Base-by-base conservation (phyloP, 2,329 filamentous ascomycete genomes). In the Dactylonectria estremocensis region DNA sequence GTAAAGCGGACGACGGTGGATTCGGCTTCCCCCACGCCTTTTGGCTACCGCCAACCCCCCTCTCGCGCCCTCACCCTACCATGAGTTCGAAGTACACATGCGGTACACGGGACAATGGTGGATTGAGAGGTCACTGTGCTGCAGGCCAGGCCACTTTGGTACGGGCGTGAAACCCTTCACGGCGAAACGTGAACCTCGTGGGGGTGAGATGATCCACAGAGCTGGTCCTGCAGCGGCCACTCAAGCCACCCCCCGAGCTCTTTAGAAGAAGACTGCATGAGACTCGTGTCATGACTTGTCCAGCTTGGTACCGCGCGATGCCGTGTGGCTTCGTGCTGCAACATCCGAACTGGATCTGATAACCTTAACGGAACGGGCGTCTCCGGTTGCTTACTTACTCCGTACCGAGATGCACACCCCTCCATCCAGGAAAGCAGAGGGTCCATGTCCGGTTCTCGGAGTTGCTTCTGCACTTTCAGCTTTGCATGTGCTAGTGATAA, bases 331-430 rank as follows among this genome's bases (percentile, higher is more conserved):
- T 64, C 46, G 24, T 53, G 40, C 40, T 43, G 53, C 48, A 33
- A 49, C 48, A 46, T 43, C 45, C 62, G 66, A 64, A 61, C 72
- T 74, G 74, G 74, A 76, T 76, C 74, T 71, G 74, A 76, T 76
- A 76, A 76, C 69, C 59, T 57, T 62, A 68, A 64, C 46, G 37
- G 57, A 48, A 57, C 58, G 54, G 48, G 52, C 52, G 60, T 64
- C 57, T 58, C 54, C 64, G 55, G 56, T 37, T 33, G 45, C n/a
- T 28, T 28, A 28, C 24, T 48, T 61, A 37, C 28, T 28, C n/a
- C n/a, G n/a, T 58, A 40, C 37, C 56, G 18, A 20, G 22, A 16
- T 48, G 10, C 37, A 45, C 55, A 14, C 24, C 48, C 54, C 35
- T 48, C 48, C 49, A 20, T 46, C 31, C 46, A 40, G 31, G 8